These are phyloP conservation scores for Phytophthora sansomeana DNA, from an alignment of 352 stramenopile species.

Conservation along the genomic window DNA sequence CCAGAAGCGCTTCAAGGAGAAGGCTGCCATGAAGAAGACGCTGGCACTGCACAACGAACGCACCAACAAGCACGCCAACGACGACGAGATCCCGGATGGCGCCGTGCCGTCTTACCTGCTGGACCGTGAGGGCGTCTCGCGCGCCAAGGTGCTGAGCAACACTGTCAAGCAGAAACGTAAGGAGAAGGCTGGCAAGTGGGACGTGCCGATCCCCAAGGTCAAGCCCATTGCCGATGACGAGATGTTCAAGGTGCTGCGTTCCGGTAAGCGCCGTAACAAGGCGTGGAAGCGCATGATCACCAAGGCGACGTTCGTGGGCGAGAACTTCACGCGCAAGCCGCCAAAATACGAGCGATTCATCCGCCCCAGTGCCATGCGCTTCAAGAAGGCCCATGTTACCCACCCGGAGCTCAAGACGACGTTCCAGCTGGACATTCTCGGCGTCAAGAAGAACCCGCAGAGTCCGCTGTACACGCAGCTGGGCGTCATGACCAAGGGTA, in stretches of 20 bases:
- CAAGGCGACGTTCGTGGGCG: conserved; percentile 98
- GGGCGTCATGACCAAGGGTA: conserved; percentile 99
- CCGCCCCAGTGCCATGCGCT: conserved; percentile 97
- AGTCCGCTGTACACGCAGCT: conserved; percentile 97
- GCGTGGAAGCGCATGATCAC: conserved; percentile 92
- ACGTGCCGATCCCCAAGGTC: conserved; percentile 99
- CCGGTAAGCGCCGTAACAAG: conserved; percentile 97
- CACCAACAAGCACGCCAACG: conserved; percentile 99
- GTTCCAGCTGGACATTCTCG: conserved; percentile 99
- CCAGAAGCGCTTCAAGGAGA: conserved; percentile 99
- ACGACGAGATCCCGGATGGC: conserved; percentile 96
- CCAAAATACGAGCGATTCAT: conserved; percentile 99
- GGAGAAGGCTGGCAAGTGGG: conserved; percentile 99
- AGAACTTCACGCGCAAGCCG: conserved; percentile 99
- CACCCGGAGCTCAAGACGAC: conserved; percentile 99
- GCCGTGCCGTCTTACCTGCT: conserved; percentile 99
- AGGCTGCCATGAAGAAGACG: conserved; percentile 99
- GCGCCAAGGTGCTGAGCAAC: conserved; percentile 99
- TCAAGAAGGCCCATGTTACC: conserved; percentile 99
- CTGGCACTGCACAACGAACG: conserved; percentile 99
- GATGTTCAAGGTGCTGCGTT: conserved; percentile 99
- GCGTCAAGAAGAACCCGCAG: conserved; percentile 99
- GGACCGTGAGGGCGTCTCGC: conserved; percentile 98
- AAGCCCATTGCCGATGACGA: conserved; percentile 99
- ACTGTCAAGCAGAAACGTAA: conserved; percentile 99